These are phyloP conservation scores for Globisporangium takayamanum DNA, from an alignment of 352 stramenopile species.

Conservation along the genomic window DNA sequence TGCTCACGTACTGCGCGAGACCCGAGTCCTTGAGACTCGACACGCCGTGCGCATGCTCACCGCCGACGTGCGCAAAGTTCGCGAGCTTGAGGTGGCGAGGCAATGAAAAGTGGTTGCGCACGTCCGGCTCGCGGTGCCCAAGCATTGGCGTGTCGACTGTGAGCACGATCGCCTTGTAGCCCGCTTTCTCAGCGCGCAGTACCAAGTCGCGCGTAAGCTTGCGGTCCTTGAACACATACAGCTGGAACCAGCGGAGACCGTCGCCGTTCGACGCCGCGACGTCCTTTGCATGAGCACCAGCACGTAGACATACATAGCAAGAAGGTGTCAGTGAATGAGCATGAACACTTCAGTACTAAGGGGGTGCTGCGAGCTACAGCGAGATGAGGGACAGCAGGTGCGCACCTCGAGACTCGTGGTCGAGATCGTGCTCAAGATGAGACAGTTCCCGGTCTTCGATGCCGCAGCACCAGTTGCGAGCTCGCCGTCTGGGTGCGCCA, in stretches of 20 bases:
- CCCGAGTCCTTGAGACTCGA: constrained; percentile 41
- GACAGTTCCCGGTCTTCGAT: constrained; percentile 82
- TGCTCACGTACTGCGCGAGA: constrained; percentile 38
- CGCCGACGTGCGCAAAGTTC: constrained; percentile 41
- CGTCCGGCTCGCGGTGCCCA: constrained; percentile 92
- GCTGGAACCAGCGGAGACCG: constrained; percentile 91
- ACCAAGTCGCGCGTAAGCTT: constrained; percentile 91
- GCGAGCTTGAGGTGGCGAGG: constrained; percentile 57
- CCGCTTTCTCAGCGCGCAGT: constrained; percentile 84
- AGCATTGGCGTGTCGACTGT: constrained; percentile 96
- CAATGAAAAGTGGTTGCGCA: constrained; percentile 90
- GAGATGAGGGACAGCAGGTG: background rate
- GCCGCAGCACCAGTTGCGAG: constrained; percentile 77
- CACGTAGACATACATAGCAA: background rate
- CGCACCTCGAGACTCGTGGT: constrained; percentile 86
- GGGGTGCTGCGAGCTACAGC: background rate
- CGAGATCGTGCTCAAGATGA: constrained; percentile 91
- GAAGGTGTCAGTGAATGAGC: background rate
- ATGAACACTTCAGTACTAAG: background rate
- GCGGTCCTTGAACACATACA: constrained; percentile 95
- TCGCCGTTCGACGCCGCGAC: constrained; percentile 51
- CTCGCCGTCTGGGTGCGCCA: constrained; percentile 95
- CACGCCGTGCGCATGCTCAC: constrained; percentile 59
- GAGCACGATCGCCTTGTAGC: constrained; percentile 93
- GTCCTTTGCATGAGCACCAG: constrained; percentile 18